Base-by-base conservation (phyloP, 495 filamentous ascomycete species). In the Penicillium macrosclerotiorum region DNA sequence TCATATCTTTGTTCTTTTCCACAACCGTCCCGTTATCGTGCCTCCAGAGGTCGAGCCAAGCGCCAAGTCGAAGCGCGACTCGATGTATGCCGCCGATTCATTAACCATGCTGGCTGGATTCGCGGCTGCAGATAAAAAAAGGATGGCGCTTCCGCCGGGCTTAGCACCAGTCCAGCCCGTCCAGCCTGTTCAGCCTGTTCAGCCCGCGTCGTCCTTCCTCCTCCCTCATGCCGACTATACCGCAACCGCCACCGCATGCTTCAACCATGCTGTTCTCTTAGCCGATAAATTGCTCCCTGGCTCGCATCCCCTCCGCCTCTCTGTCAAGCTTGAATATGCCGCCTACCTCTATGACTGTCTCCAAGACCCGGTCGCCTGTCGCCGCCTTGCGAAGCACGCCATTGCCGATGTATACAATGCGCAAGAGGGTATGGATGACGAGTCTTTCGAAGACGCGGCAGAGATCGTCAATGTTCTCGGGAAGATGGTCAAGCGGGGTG, bases 1-100 rank as follows among this genome's bases (percentile, higher is more conserved):
- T 55, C 93, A 98, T 69, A 89, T 98, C 47, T 96, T 95, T 60
- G 95, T 95, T 39, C 77, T 96, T 12, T 98, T 96, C 61, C 89
- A 95, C 70, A 95, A 96, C 66, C 72, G 82, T 37, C 83, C 83
- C 7, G 69, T 75, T 4, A 63, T 84, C 48, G 74, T 73, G 36
- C 65, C 71, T 13, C 56, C 70, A 32, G 69, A 73, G 14, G 67
- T 73, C 39, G 48, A 60, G 8, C 45, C 67, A 54, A 57, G 68
- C 57, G 13, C 57, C 45, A 13, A 55, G 32, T 37, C 52, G 42
- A 51, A 52, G 35, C 50, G 57, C 48, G 35, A 63, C 27, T 63
- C 68, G 3, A 64, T 69, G 17, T 67, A 63, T 25, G 49, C 47
- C 9, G 30, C 50, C 17, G 59, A 63, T 7, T 27, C 51, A 2